Evolutionary conservation across 306 rosid genomes (phyloP), one percentile per base, ranked within the genome.

Genomic region (Cicer arietinum): DNA sequence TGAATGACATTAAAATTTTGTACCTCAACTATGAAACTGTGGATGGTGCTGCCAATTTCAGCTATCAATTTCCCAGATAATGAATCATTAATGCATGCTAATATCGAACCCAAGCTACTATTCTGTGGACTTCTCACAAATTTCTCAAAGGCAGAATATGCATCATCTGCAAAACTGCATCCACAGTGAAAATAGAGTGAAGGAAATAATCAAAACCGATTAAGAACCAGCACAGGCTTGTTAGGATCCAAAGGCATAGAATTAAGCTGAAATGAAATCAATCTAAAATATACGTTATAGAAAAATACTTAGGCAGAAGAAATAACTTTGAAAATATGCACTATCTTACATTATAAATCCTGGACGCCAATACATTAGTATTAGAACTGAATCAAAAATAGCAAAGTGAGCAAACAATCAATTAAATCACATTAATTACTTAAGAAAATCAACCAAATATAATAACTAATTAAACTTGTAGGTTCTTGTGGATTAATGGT

Each of bases 161-260:
- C 87, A 56, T 91, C 97, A 17, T 77, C 80, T 43, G 84, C 89
- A 81, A 91, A 87, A 69, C 94, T 89, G 89, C 69, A 75, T 46
- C 10, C 25, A 71, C 1, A 48, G 8, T 47, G 71, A 53, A 52
- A 67, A 53, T 17, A 54, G 12, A 40, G 11, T 83, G 57, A 47
- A 91, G 83, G 78, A 86, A 91, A 81, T 77, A 91, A 78, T 91
- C 94, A 47, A 89, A 75, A 68, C 94, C 96, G 22, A 90, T 85
- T 79, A 87, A 79, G 42, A 85, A 74, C 94, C 94, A 91, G 64
- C 84, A 71, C 9, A 89, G 69, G 59, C 86, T 86, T 73, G 16
- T 84, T 58, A 86, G 43, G 43, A 91, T 79, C 96, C 96, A 91
- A 76, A 88, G 85, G 73, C 84, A 80, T 63, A 85, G 58, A 39